Evolutionary conservation across 139 green algal species (phyloP).

Genomic region (Microglena sp.): DNA sequence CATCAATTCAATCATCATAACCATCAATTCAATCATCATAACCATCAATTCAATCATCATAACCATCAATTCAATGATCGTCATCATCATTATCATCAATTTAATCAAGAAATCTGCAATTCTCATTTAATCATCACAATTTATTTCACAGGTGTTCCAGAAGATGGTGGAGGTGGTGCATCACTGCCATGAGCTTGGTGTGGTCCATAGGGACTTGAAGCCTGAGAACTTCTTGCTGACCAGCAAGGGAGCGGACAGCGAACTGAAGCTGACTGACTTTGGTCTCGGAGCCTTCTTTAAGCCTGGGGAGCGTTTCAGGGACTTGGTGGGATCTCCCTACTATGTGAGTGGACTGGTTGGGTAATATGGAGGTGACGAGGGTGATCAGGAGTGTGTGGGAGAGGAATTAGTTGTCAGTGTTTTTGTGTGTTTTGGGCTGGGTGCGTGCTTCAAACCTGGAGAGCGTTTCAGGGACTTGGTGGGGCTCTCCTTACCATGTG

Average conservation of each 20-base stretch:
- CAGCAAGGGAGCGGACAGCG: constrained; percentile 37
- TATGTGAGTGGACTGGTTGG: constrained; percentile 65
- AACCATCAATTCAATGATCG: too few relatives aligned
- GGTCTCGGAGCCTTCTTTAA: constrained; percentile 76
- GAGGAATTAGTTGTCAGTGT: not conserved
- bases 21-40: too few relatives aligned
- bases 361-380: not conserved
- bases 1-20: too few relatives aligned
- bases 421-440: constrained; percentile 12
- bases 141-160: too few relatives aligned
- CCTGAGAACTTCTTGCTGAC: constrained; percentile 97
- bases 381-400: not conserved
- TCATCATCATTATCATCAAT: too few relatives aligned
- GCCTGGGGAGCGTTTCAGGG: constrained; percentile 66
- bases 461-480: constrained; percentile 74
- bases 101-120: too few relatives aligned
- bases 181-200: constrained; percentile 86
- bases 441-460: constrained; percentile 71
- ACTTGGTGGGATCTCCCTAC: constrained; percentile 82
- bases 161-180: constrained; percentile 89
- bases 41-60: too few relatives aligned
- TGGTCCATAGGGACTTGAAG: constrained; percentile 88
- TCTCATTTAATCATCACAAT: too few relatives aligned
- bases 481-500: too few relatives aligned
- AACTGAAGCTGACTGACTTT: constrained; percentile 78